phyloP scores from a whole-genome alignment of 2,329 filamentous ascomycete species.

The Fusarium buxicola region DNA sequence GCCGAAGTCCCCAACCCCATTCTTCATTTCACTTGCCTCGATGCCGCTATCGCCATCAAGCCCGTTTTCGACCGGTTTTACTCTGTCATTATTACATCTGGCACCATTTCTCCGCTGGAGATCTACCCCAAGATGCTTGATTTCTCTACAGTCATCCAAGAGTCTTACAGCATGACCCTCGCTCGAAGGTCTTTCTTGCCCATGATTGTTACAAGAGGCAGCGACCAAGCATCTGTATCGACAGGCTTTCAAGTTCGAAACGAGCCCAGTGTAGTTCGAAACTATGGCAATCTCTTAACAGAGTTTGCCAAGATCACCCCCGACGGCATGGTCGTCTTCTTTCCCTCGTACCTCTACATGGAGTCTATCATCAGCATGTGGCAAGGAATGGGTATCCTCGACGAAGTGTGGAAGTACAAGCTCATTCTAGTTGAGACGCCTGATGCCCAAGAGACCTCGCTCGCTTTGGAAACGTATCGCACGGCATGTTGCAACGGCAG shows the following conservation, averaged over 20 bases:
- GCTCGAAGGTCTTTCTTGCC: slow-evolving; percentile 95
- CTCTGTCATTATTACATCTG: slow-evolving; percentile 98
- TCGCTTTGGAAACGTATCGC: slow-evolving; percentile 95
- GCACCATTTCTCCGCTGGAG: slow-evolving; percentile 94
- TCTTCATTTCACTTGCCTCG: slow-evolving; percentile 96
- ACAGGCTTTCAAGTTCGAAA: slow-evolving; percentile 96
- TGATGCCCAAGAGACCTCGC: slow-evolving; percentile 94
- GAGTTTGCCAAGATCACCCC: slow-evolving; percentile 97
- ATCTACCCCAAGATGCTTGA: slow-evolving; percentile 99
- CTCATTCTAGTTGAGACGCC: slow-evolving; percentile 97
- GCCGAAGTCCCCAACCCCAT: slow-evolving; percentile 96
- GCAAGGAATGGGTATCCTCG: slow-evolving; percentile 98
- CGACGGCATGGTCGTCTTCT: slow-evolving; percentile 98
- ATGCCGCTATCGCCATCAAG: slow-evolving; percentile 97
- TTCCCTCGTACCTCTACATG: slow-evolving; percentile 99
- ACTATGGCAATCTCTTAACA: slow-evolving; percentile 92
- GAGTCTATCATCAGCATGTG: slow-evolving; percentile 99
- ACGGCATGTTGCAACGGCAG: slow-evolving; percentile 98
- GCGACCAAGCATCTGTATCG: slow-evolving; percentile 91
- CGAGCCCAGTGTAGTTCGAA: slow-evolving; percentile 95
- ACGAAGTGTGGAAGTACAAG: slow-evolving; percentile 99
- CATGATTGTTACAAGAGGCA: slow-evolving; percentile 96
- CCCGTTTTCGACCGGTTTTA: slow-evolving; percentile 98
- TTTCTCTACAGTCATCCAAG: slow-evolving; percentile 91
- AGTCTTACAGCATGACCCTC: slow-evolving; percentile 97